Conservation (phyloP, 2,329 filamentous ascomycete genomes). For the Trichoderma sp. region DNA sequence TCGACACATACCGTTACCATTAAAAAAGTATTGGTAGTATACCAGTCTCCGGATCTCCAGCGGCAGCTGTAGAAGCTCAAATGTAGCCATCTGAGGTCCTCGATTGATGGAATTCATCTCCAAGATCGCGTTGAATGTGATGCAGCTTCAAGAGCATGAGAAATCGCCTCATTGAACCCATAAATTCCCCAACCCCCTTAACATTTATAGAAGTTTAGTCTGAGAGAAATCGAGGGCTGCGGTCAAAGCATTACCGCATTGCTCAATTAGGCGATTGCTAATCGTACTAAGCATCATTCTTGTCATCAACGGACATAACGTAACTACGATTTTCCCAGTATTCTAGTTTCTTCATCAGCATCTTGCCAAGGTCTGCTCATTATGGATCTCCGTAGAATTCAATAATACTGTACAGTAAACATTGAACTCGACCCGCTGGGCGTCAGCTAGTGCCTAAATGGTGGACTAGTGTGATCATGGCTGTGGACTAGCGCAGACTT, state of each 20-base stretch:
- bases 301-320: neutral
- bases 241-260: neutral
- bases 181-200: rapidly evolving
- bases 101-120: neutral
- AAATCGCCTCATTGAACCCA: neutral
- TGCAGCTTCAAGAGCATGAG: neutral
- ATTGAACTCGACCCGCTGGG: neutral
- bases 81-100: neutral
- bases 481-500: neutral
- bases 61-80: neutral
- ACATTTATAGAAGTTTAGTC: neutral
- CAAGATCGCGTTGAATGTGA: rapidly evolving
- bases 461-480: neutral
- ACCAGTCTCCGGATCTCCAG: neutral
- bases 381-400: neutral
- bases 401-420: neutral
- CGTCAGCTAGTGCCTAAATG: neutral
- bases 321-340: neutral
- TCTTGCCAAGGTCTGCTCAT: neutral
- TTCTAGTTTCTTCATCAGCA: neutral
- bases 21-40: neutral
- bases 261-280: neutral
- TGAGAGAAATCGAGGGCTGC: neutral
- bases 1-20: neutral
- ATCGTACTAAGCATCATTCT: neutral